These are phyloP conservation scores for Thelephora terrestris DNA, from an alignment of 1,284 basidiomycete genomes.

Conservation along the genomic window DNA sequence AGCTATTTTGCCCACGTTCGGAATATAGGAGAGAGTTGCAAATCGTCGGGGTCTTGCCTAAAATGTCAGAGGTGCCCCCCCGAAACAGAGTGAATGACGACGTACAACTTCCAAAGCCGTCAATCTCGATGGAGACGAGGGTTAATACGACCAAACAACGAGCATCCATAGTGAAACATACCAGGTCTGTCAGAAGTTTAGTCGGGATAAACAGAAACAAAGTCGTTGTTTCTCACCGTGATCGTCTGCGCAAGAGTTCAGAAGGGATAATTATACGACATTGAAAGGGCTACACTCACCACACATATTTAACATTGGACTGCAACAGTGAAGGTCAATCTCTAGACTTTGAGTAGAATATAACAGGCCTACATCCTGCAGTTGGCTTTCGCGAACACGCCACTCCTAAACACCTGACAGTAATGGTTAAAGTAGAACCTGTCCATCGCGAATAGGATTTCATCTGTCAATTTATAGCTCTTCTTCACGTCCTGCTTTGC, in stretches of 20 bases:
- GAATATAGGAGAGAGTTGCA: slow-evolving; percentile 75
- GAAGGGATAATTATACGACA: background rate
- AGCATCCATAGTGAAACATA: slow-evolving; percentile 17
- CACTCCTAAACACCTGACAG: slow-evolving; percentile 75
- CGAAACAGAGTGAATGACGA: slow-evolving; percentile 7
- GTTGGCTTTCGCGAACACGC: slow-evolving; percentile 89
- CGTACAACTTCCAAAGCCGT: slow-evolving; percentile 87
- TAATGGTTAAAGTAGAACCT: slow-evolving; percentile 89
- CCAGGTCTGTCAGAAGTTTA: slow-evolving; percentile 27
- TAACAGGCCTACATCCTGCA: slow-evolving; percentile 68
- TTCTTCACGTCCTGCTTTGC: slow-evolving; percentile 58
- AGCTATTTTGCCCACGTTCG: slow-evolving; percentile 35
- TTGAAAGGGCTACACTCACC: slow-evolving; percentile 26
- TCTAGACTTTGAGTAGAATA: background rate
- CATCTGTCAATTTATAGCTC: slow-evolving; percentile 53
- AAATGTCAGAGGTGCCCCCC: slow-evolving; percentile 5
- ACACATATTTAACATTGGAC: slow-evolving; percentile 58
- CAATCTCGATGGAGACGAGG: slow-evolving; percentile 45
- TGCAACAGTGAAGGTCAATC: slow-evolving; percentile 13
- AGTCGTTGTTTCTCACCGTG: slow-evolving; percentile 44
- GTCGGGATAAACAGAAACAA: slow-evolving; percentile 2
- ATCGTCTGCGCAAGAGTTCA: slow-evolving; percentile 41
- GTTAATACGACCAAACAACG: slow-evolving; percentile 16
- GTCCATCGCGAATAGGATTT: slow-evolving; percentile 77
- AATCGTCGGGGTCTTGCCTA: slow-evolving; percentile 64